Evolutionary conservation across 768 basidiomycete species (phyloP).

Genomic region (Trametes cingulata): DNA sequence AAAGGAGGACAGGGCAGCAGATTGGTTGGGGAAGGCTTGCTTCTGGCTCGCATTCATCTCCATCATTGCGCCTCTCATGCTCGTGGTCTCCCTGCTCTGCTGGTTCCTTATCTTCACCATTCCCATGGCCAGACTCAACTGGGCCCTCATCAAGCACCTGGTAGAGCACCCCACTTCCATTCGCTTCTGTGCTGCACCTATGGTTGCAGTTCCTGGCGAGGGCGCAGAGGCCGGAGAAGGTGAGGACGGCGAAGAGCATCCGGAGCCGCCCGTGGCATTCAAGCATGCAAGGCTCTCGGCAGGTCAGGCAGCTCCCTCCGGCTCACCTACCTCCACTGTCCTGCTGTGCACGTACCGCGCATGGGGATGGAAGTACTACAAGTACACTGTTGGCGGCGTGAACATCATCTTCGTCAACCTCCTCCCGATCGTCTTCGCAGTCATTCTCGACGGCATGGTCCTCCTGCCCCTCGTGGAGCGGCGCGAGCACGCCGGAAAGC

Average conservation of each 20-base stretch:
- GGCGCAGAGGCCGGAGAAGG: conserved; percentile 19
- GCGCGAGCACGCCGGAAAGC: conserved; percentile 52
- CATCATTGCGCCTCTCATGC: conserved; percentile 87
- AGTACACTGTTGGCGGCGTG: conserved; percentile 97
- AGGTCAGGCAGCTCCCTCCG: conserved; percentile 87
- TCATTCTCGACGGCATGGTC: conserved; percentile 90
- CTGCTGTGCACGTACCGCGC: conserved; percentile 95
- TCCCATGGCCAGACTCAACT: conserved; percentile 97
- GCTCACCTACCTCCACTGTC: conserved; percentile 81
- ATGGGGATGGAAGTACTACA: conserved; percentile 90
- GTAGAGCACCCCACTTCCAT: conserved; percentile 78
- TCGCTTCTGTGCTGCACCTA: conserved; percentile 90
- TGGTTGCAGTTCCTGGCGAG: conserved; percentile 54
- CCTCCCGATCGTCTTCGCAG: conserved; percentile 90
- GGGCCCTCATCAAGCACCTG: conserved; percentile 88
- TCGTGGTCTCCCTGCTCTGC: conserved; percentile 84
- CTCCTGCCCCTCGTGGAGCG: conserved; percentile 70
- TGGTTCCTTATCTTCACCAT: conserved; percentile 96
- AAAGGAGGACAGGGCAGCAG: conserved; percentile 31
- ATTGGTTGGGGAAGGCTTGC: conserved; percentile 67
- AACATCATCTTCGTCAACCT: conserved; percentile 99
- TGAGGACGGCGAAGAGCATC: conserved; percentile 12
- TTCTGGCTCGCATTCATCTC: conserved; percentile 81
- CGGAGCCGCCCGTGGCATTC: conserved; percentile 54
- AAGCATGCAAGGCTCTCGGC: conserved; percentile 76